Evolutionary conservation across 2,329 filamentous ascomycete species (phyloP).

Genomic region (Ceratocystiopsis sp.): DNA sequence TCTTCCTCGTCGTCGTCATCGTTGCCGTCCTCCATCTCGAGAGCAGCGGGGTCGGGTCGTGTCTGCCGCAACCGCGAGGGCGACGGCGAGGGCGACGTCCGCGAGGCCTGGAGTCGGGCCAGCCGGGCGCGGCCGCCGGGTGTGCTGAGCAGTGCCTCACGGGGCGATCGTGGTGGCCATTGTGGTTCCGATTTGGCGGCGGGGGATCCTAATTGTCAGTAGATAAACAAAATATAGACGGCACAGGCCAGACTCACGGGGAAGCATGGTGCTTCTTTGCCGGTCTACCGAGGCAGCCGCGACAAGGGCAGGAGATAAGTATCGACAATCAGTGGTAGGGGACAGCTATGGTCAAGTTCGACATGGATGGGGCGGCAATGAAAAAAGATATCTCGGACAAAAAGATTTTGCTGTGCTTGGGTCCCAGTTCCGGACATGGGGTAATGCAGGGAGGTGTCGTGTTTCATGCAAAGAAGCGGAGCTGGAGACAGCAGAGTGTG

Average conservation of each 20-base stretch:
- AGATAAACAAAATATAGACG: too few relatives aligned
- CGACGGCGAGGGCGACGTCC: conserved; percentile 51
- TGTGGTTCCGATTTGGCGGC: conserved; percentile 20
- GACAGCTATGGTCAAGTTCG: too few relatives aligned
- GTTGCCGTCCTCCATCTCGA: conserved; percentile 18
- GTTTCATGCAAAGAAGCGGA: too few relatives aligned
- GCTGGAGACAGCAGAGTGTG: too few relatives aligned
- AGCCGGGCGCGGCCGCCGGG: conserved; percentile 66
- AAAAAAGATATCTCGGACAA: too few relatives aligned
- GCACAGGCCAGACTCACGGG: conserved; percentile 1
- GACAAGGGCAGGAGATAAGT: not conserved
- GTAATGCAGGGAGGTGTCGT: too few relatives aligned
- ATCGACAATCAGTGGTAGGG: not conserved
- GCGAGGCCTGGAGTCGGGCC: conserved; percentile 43
- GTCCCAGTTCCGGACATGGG: too few relatives aligned
- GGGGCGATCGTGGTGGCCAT: conserved; percentile 52
- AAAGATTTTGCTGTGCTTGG: too few relatives aligned
- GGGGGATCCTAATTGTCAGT: conserved; percentile 9
- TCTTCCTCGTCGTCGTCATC: conserved; percentile 54
- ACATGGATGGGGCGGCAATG: too few relatives aligned
- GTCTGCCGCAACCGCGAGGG: conserved; percentile 12
- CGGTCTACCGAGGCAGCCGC: too few relatives aligned
- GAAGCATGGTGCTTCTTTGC: conserved; percentile 2
- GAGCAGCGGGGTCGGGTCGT: too few relatives aligned
- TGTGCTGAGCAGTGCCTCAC: conserved; percentile 46